Base-by-base conservation (phyloP, 208 protist species). In the Spongospora subterranea region DNA sequence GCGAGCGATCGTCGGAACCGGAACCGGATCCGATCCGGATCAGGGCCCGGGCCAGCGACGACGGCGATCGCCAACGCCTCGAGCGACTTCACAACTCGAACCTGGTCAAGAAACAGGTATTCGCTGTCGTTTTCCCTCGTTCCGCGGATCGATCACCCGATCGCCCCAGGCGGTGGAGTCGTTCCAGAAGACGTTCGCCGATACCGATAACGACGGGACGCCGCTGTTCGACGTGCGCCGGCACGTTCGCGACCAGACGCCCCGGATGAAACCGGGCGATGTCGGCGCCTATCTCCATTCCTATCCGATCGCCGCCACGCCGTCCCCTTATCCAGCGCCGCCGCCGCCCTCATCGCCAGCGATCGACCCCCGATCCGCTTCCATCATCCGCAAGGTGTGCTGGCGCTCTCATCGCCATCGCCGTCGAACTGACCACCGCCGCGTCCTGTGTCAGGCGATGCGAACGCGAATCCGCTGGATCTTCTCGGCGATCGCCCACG, bases 31-130 rank as follows among this genome's bases (percentile, higher is more conserved):
- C 17, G 20, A 29, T 29, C 54, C n/a, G 35, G 17, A 6, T 39
- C 17, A n/a, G 11, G 17, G 40, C n/a, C 35, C n/a, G 40, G 71
- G 17, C 6, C 6, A n/a, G 17, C 13, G 35, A 20, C 71, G 71
- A 6, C 71, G 71, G 35, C 11, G 40, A 35, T 20, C 6, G 6
- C 71, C n/a, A 43, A 13, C 35, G n/a, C n/a, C 11, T 82, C 71
- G 71, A 82, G 6, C 71, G 71, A 13, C n/a, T 82, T 13, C 71
- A 82, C n/a, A 82, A 82, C 71, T 35, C 6, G 17, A 82, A 82
- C 13, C 17, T 82, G 17, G 6, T 40, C n/a, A 6, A 45, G 71
- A 43, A 82, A 13, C 71, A 82, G 71, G 71, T 82, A 43, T 20
- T 82, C 6, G 17, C 71, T 6, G n/a, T 17, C 71, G 17, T 82